Base-by-base conservation (phyloP, 139 green algal species). In the Penium margaritaceum region DNA sequence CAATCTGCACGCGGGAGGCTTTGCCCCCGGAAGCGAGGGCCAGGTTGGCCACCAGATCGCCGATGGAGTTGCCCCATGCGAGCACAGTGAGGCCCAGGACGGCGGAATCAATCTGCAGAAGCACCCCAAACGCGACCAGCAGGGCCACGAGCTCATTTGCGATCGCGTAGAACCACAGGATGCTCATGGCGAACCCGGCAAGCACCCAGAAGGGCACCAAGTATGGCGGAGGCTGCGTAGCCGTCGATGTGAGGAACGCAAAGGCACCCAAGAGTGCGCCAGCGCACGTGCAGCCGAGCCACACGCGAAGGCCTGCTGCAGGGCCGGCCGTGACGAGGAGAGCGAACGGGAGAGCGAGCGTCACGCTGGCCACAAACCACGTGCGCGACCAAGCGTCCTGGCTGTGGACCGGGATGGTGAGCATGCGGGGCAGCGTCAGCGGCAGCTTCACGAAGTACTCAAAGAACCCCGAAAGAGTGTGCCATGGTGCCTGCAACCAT, bases 21-120 rank as follows among this genome's bases (percentile, higher is more conserved):
- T 58, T 62, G 6, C 70, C 68, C 2, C 46, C 64, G 15, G 51
- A 72, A 3, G 84, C 84, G 1, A 88, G 78, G 29, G 82, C 51
- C 3, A 81, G 39, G 67, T 88, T 84, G 15, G 78, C 35, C 17
- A 83, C 67, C 1, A 83, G 51, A 35, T 88, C 84, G 24, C 84
- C 84, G 30, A 88, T 75, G 24, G 78, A 86, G 70, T 87, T 88
- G n/a, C 84, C 84, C 84, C 84, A 88, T 19, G 84, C 84, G 35
- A 88, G 81, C 33, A 88, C 70, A 1, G 84, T 88, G 32, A 86
- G 58, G 12, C 73, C 83, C 19, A 88, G 63, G 0, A 85, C 9
- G 3, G 63, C 44, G 3, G 72, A 63, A 54, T 66, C 53, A 24
- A 86, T 73, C 3, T 58, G 71, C 43, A 77, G 51, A 21, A 86